phyloP scores from a whole-genome alignment of 2,329 filamentous ascomycete species.

The Hirsutella thompsonii region DNA sequence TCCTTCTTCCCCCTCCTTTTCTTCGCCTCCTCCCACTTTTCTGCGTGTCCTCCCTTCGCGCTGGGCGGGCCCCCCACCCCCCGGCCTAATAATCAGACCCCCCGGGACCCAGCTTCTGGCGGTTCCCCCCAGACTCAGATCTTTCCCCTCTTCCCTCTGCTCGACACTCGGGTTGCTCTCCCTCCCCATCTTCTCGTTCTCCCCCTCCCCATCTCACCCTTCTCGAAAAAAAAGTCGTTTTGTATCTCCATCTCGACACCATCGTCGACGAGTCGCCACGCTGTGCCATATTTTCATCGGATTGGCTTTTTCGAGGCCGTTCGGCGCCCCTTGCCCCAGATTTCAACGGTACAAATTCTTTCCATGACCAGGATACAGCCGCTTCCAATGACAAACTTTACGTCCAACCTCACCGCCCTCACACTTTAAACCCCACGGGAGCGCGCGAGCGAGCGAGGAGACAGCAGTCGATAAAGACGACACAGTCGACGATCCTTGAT shows the following conservation, averaged over 20 bases:
- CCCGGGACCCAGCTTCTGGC: constrained; percentile 5
- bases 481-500: constrained; percentile 49
- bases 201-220: constrained; percentile 8
- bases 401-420: constrained; percentile 40
- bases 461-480: constrained; percentile 22
- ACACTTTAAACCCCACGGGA: constrained; percentile 63
- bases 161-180: constrained; percentile 6
- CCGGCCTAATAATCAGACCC: constrained; percentile 7
- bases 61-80: constrained; percentile 9
- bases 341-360: constrained; percentile 8
- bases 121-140: constrained; percentile 4
- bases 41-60: constrained; percentile 11
- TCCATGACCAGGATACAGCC: constrained; percentile 28
- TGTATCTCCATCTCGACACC: constrained; percentile 7
- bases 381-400: constrained; percentile 39
- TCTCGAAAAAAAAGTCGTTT: constrained; percentile 6
- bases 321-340: constrained; percentile 5
- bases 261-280: constrained; percentile 10
- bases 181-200: constrained; percentile 9
- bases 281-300: neutral
- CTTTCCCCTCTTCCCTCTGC: constrained; percentile 6
- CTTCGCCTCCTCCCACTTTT: constrained; percentile 7
- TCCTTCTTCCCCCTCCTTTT: constrained; percentile 4
- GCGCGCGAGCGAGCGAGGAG: constrained; percentile 45
- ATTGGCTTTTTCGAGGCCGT: constrained; percentile 14